Percentiles rank a stretch among this genome's conserved stretches.
These are phyloP conservation scores for Trapa bicornis DNA, from an alignment of 345 rosid species.

Conservation along the genomic window DNA sequence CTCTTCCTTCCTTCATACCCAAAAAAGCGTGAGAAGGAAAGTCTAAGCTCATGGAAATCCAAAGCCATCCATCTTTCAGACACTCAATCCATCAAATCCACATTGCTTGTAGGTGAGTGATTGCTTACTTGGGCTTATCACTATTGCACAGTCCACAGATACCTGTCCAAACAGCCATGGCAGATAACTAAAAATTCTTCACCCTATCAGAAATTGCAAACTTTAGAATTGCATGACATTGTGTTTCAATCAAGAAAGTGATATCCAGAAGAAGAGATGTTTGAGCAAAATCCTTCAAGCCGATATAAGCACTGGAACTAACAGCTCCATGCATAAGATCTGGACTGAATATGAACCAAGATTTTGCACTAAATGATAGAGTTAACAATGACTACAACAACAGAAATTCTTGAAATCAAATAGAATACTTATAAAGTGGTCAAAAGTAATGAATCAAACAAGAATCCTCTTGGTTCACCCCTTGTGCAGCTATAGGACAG, in stretches of 20 bases:
- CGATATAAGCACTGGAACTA: background rate
- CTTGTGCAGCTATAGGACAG: background rate
- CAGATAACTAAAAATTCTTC: background rate
- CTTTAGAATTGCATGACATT: background rate
- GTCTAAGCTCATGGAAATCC: background rate
- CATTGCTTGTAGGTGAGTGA: slow-evolving; percentile 86
- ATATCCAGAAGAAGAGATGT: background rate
- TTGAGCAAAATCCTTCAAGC: background rate
- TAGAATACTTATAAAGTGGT: background rate
- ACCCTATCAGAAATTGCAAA: background rate
- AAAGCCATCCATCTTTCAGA: slow-evolving; percentile 17
- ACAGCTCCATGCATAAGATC: background rate
- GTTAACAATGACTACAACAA: too few species aligned
- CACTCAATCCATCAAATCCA: slow-evolving; percentile 87
- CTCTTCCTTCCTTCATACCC: background rate
- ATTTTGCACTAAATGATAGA: background rate
- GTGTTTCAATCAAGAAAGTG: background rate
- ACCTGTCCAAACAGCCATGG: slow-evolving; percentile 34
- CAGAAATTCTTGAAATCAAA: background rate
- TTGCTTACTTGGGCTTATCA: slow-evolving; percentile 88
- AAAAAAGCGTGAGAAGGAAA: background rate
- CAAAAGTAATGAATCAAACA: background rate
- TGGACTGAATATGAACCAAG: background rate
- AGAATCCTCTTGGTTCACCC: background rate
- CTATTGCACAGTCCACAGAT: slow-evolving; percentile 80